Evolutionary conservation across 192 early-diverging fungal species (phyloP), one percentile per base, ranked within the genome.

Genomic region (Phlyctochytrium planicorne): DNA sequence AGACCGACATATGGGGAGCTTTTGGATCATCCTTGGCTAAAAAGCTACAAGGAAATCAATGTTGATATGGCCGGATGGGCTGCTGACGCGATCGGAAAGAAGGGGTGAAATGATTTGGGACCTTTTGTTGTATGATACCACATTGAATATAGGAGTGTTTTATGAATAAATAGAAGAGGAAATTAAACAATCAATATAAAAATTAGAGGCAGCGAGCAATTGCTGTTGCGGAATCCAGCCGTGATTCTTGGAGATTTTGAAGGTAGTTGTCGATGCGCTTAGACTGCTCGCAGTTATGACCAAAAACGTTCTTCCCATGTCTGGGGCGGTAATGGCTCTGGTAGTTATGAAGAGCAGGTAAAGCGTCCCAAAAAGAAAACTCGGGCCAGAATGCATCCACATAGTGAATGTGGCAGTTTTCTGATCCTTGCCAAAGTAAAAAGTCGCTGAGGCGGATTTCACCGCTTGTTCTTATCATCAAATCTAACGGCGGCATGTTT

Each of bases 391-490:
- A 86, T 17, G 89, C 89, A 33, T 93, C 81, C 17, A 96, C 84
- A 80, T 98, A 99, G 57, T 93, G 89, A 34, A 97, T 86, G 29
- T 91, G 88, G 32, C 89, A 89, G 16, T 30, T 67, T 24, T 33
- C 29, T 27, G 53, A 14, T 60, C 78, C 84, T 82, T 98, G 94
- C 93, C 93, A 96, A 31, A 98, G 77, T 80, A 97, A 77, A 79
- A 92, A 99, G 75, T 98, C 96, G 70, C 92, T 94, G 55, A 99
- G 82, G 1, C 97, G 81, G 16, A 91, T 89, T 74, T 99, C 94
- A n/a, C 95, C 96, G 3, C 93, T 95, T 0, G 97, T 99, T 37
- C 97, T 84, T 50, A 99, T 83, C 35, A 96, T 71, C 17, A 98
- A 82, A 67, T 99, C 95, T 57, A 98, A 71, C 17, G 87, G 87